Conservation (phyloP, 345 rosid genomes). For the Hibiscus tridactylites region DNA sequence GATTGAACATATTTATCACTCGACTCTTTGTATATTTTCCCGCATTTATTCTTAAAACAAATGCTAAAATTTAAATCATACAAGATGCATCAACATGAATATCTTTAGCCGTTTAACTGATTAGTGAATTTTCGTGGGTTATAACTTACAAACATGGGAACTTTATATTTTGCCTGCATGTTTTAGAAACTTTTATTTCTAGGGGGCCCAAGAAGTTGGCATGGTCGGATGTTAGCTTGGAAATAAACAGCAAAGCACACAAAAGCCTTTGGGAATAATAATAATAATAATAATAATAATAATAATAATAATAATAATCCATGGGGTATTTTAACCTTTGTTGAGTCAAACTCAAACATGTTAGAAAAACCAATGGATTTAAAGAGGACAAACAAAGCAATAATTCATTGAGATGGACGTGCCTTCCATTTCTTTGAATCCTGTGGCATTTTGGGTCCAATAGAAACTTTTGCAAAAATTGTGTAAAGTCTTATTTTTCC, state of each 20-base stretch:
- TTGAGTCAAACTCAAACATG: conserved; percentile 7
- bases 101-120: too few relatives aligned
- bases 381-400: neutral
- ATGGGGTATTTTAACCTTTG: neutral
- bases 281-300: too few relatives aligned
- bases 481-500: neutral
- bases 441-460: neutral
- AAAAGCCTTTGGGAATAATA: too few relatives aligned
- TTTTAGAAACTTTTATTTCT: neutral
- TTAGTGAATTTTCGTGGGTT: neutral
- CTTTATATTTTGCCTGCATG: conserved; percentile 2
- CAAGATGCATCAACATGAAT: too few relatives aligned
- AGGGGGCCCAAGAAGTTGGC: neutral
- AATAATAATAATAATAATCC: too few relatives aligned
- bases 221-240: conserved; percentile 29
- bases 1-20: too few relatives aligned
- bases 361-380: neutral
- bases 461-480: neutral
- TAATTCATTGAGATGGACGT: conserved; percentile 26
- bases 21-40: too few relatives aligned
- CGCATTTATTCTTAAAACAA: too few relatives aligned
- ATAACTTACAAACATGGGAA: neutral
- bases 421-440: conserved; percentile 26
- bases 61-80: too few relatives aligned
- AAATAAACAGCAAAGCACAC: neutral